These are phyloP conservation scores for Psilocybe sp. DNA, from an alignment of 768 basidiomycete genomes.

Conservation along the genomic window DNA sequence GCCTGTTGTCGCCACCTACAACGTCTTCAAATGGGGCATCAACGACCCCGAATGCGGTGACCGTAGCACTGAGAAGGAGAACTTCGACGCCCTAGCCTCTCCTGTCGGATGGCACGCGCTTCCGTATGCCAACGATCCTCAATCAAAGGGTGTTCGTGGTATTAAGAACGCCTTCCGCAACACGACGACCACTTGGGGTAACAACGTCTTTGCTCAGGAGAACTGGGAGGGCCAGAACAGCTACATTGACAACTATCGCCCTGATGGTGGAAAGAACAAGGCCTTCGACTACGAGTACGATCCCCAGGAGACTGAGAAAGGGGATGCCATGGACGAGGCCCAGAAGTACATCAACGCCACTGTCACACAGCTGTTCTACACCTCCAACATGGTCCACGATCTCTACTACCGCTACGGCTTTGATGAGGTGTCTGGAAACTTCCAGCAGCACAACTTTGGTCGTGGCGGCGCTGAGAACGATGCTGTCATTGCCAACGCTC, in stretches of 20 bases:
- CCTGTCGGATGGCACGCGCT: slow-evolving; percentile 92
- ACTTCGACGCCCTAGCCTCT: slow-evolving; percentile 74
- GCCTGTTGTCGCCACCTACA: slow-evolving; percentile 48
- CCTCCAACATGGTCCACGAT: slow-evolving; percentile 78
- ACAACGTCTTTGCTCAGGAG: slow-evolving; percentile 94
- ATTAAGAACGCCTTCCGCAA: slow-evolving; percentile 46
- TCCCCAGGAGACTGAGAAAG: slow-evolving; percentile 53
- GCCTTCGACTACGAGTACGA: slow-evolving; percentile 74
- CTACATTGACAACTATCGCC: slow-evolving; percentile 77
- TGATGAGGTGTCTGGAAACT: slow-evolving; percentile 89
- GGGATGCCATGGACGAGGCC: slow-evolving; percentile 67
- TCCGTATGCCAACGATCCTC: slow-evolving; percentile 69
- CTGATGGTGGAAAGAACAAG: slow-evolving; percentile 54
- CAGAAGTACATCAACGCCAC: slow-evolving; percentile 84
- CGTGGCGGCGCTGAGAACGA: slow-evolving; percentile 85
- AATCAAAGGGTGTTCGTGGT: slow-evolving; percentile 25
- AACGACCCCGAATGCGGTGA: slow-evolving; percentile 82
- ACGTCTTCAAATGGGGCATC: slow-evolving; percentile 76
- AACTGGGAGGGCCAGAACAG: slow-evolving; percentile 76
- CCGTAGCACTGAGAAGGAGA: slow-evolving; percentile 56
- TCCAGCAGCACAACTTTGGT: slow-evolving; percentile 97
- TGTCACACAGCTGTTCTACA: slow-evolving; percentile 88
- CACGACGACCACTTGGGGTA: slow-evolving; percentile 82
- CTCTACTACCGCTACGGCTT: slow-evolving; percentile 90
- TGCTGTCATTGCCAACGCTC: slow-evolving; percentile 91